phyloP scores from a whole-genome alignment of 345 rosid genomes.

The Corymbia maculata region DNA sequence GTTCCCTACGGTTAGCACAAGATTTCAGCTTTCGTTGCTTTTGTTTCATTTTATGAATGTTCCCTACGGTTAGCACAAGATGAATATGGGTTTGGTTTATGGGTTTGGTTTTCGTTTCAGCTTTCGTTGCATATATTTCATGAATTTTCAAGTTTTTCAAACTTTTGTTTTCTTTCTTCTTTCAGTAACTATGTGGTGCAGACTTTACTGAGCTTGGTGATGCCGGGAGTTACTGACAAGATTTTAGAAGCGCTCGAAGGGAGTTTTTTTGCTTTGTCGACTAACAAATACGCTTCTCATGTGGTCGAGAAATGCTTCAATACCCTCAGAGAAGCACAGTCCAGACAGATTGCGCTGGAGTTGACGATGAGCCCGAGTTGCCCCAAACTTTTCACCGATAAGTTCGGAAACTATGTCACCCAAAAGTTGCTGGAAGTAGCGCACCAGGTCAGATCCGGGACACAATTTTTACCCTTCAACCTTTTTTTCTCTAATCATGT shows the following conservation, averaged over 20 bases:
- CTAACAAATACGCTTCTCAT: constrained; percentile 29
- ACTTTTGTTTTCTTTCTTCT: not conserved
- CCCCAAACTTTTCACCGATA: not conserved
- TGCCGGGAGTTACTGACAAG: not conserved
- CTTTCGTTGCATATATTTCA: not conserved
- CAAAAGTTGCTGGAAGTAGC: not conserved
- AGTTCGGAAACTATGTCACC: not conserved
- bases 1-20: too few species aligned
- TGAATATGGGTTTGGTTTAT: constrained; percentile 34
- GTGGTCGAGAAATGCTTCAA: constrained; percentile 42
- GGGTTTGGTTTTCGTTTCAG: not conserved
- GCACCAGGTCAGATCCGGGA: not conserved
- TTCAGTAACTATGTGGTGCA: constrained; percentile 49
- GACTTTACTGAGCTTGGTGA: constrained; percentile 3
- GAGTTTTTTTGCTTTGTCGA: constrained; percentile 12
- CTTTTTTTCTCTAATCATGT: not conserved
- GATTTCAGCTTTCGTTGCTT: too few species aligned
- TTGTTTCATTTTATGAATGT: too few species aligned
- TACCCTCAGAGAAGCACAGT: not conserved
- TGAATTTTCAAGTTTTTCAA: not conserved
- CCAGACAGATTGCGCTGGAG: not conserved
- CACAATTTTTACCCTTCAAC: not conserved
- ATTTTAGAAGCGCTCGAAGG: constrained; percentile 18
- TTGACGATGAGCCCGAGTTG: not conserved
- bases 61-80: constrained; percentile 18